Evolutionary conservation across 148 eudicot species (phyloP).

Genomic region (Rhododendron kiyosumense): DNA sequence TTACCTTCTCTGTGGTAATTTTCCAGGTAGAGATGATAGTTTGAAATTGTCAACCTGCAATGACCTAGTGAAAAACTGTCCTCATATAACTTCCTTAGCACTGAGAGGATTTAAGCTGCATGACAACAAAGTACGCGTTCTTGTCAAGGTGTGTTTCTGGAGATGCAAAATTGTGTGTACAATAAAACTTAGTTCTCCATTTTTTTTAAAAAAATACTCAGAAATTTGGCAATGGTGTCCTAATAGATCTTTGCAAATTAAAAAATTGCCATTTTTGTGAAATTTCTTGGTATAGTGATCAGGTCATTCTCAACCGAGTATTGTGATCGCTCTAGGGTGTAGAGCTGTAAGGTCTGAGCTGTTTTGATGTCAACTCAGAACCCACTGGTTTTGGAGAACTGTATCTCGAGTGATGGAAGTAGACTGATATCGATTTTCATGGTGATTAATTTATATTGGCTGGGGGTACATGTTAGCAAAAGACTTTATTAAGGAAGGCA

Average conservation of each 20-base stretch:
- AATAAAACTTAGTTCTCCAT: neutral
- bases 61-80: constrained; percentile 54
- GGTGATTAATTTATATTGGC: neutral
- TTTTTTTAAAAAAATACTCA: neutral
- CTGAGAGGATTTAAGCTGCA: constrained; percentile 58
- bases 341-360: neutral
- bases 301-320: neutral
- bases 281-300: neutral
- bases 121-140: constrained; percentile 42
- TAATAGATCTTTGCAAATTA: neutral
- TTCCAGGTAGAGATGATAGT: constrained; percentile 65
- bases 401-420: neutral
- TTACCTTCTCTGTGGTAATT: constrained; percentile 5
- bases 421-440: neutral
- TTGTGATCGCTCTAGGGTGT: neutral
- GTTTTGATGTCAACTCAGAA: neutral
- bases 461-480: neutral
- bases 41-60: constrained; percentile 45
- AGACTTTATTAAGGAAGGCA: neutral
- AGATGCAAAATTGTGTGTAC: neutral
- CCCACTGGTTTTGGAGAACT: no score
- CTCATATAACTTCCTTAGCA: constrained; percentile 43
- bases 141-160: constrained; percentile 40
- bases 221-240: neutral
- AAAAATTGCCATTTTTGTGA: neutral